Evolutionary conservation across 805 yeast genomes (phyloP).

Genomic region (Millerozyma acaciae): DNA sequence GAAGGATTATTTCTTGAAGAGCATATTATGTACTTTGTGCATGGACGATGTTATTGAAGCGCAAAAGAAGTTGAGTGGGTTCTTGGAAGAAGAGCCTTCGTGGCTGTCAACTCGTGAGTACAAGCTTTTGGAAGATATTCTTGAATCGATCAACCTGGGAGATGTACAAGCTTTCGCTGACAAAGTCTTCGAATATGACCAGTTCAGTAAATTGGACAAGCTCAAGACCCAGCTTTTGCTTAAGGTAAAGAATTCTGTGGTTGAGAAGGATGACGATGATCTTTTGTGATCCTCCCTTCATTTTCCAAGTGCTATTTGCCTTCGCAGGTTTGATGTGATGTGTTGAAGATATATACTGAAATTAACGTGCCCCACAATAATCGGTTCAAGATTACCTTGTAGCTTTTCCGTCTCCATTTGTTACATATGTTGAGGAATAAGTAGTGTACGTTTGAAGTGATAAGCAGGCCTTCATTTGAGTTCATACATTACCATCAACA

Average conservation of each 20-base stretch:
- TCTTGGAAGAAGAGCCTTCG: slow-evolving; percentile 66
- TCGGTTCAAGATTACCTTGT: too few species aligned
- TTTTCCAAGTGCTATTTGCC: too few species aligned
- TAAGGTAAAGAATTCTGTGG: slow-evolving; percentile 71
- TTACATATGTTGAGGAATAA: too few species aligned
- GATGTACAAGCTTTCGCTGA: slow-evolving; percentile 74
- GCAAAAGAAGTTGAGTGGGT: slow-evolving; percentile 61
- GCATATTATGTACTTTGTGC: slow-evolving; percentile 78
- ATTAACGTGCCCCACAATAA: too few species aligned
- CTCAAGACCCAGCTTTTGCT: slow-evolving; percentile 84
- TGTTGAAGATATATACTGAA: too few species aligned
- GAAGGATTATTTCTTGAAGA: slow-evolving; percentile 86
- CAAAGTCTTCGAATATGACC: slow-evolving; percentile 78
- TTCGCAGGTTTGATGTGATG: too few species aligned
- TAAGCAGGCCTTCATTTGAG: too few species aligned
- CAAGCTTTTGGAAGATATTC: slow-evolving; percentile 59
- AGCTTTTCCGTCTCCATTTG: too few species aligned
- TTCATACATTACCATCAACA: too few species aligned
- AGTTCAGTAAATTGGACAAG: slow-evolving; percentile 81
- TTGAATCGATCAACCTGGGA: slow-evolving; percentile 74
- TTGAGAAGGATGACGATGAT: slow-evolving; percentile 69
- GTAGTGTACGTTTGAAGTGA: too few species aligned
- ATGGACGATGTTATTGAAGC: slow-evolving; percentile 86
- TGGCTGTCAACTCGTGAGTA: slow-evolving; percentile 76
- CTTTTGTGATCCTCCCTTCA: slow-evolving; percentile 31